Evolutionary conservation across 2,329 filamentous ascomycete genomes (phyloP).

Genomic region (Thermoascus crustaceus): DNA sequence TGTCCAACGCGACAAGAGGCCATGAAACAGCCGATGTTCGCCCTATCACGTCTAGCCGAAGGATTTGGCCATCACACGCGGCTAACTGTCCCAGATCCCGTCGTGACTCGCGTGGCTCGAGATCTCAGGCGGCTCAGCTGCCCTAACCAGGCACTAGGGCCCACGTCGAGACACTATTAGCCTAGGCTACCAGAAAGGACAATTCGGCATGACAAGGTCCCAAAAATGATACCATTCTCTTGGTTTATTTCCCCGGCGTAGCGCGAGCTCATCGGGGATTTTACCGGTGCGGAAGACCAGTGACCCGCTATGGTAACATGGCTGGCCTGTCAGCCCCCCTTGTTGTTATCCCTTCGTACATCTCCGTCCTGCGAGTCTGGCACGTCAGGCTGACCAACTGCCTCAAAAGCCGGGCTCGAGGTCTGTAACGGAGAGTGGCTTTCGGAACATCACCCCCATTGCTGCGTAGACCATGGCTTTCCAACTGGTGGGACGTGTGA

Average conservation of each 20-base stretch:
- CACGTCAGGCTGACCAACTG: not conserved
- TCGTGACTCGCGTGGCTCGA: slow-evolving; percentile 16
- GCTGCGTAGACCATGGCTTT: not conserved
- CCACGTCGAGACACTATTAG: slow-evolving; percentile 6
- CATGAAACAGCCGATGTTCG: too few species aligned
- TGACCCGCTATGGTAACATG: not conserved
- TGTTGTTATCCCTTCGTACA: slow-evolving; percentile 1
- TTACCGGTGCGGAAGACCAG: not conserved
- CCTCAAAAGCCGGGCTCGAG: not conserved
- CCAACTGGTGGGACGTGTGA: not conserved
- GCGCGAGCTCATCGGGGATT: slow-evolving; percentile 2
- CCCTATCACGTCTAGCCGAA: not conserved
- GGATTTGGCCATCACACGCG: slow-evolving; percentile 1
- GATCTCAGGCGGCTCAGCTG: slow-evolving; percentile 11
- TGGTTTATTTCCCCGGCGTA: not conserved
- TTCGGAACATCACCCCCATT: not conserved
- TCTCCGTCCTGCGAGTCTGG: not conserved
- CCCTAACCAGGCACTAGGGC: slow-evolving; percentile 15
- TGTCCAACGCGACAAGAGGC: too few species aligned
- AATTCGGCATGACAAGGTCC: slow-evolving; percentile 1
- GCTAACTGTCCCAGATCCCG: slow-evolving; percentile 2
- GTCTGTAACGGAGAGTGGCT: not conserved
- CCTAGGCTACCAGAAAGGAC: slow-evolving; percentile 1
- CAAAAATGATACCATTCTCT: slow-evolving; percentile 2
- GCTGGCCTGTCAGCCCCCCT: slow-evolving; percentile 1